Evolutionary conservation across 202 grass and related monocot species (phyloP), one percentile per base, ranked within the genome.

Genomic region (Brachypodium distachyon): DNA sequence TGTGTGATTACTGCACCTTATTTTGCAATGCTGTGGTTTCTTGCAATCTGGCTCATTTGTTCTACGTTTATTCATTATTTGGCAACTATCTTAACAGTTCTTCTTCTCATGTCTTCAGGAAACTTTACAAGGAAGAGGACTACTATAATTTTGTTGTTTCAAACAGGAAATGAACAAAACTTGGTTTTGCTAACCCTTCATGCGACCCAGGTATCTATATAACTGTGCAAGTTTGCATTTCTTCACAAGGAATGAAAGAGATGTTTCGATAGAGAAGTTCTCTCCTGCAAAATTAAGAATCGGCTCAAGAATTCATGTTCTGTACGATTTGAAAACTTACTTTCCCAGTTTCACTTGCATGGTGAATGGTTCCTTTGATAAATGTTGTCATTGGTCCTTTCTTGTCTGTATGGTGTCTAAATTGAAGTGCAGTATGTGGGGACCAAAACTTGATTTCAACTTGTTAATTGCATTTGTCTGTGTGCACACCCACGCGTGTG

Each of bases 121-220:
- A 78, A 72, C 26, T 95, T 29, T 95, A 98, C 0, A 62, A 74
- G 44, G 89, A 95, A 72, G 96, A 92, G 22, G 87, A 85, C 21
- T 95, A 98, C 82, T 95, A 87, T 44, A 83, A 85, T 82, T 78
- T 75, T 79, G 83, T 90, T 55, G 44, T 87, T 76, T 85, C 77
- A 34, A 83, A 87, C 46, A 90, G 91, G 56, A 69, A 82, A 53
- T 88, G 76, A 87, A 33, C 23, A 43, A 23, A 76, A 72, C 50
- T 57, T 72, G 46, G 61, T 74, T 38, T 42, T 78, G 18, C 49
- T 67, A 74, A 66, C 14, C 3, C 31, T 32, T 49, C 36, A 39
- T 61, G 55, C 41, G 52, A 54, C 49, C 14, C 28, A 90, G 64
- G 79, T 90, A 90, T 83, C 58, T 77, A 76, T 46, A 43, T 32